Conservation (phyloP, 2,329 filamentous ascomycete genomes). For the Aspergillus uvarum region DNA sequence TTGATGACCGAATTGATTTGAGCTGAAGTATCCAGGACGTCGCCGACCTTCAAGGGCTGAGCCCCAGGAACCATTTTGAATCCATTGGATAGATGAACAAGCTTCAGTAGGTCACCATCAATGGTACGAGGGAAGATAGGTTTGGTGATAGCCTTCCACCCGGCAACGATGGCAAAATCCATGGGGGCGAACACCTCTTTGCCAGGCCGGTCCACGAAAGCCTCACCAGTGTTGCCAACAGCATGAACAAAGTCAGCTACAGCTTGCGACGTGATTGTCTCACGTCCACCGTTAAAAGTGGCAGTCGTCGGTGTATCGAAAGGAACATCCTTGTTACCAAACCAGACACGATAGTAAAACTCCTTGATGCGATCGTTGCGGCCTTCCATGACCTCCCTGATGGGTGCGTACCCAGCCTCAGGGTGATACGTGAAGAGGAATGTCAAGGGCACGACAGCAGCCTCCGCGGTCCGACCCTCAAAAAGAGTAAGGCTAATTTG, state of each 20-base stretch:
- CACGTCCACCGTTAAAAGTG: slow-evolving; percentile 84
- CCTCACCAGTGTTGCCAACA: slow-evolving; percentile 95
- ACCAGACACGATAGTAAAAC: slow-evolving; percentile 99
- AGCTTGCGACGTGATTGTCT: slow-evolving; percentile 82
- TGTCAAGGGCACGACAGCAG: slow-evolving; percentile 76
- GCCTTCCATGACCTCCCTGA: slow-evolving; percentile 91
- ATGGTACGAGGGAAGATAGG: slow-evolving; percentile 97
- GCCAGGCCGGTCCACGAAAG: slow-evolving; percentile 91
- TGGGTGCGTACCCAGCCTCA: slow-evolving; percentile 94
- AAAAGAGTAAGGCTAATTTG: slow-evolving; percentile 88
- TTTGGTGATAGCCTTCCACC: slow-evolving; percentile 99
- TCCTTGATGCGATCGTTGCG: slow-evolving; percentile 99
- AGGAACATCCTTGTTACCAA: slow-evolving; percentile 79
- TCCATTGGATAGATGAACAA: slow-evolving; percentile 93
- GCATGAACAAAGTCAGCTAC: slow-evolving; percentile 99
- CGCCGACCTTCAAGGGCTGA: slow-evolving; percentile 91
- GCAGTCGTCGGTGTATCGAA: slow-evolving; percentile 83
- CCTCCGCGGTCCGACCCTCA: slow-evolving; percentile 85
- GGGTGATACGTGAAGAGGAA: slow-evolving; percentile 92
- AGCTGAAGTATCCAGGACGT: slow-evolving; percentile 86
- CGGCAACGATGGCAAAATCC: slow-evolving; percentile 98
- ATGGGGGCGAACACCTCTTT: slow-evolving; percentile 95
- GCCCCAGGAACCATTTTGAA: slow-evolving; percentile 98
- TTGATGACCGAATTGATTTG: slow-evolving; percentile 98
- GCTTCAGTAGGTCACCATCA: slow-evolving; percentile 91